Conservation (phyloP, 1,139 yeast genomes). For the Pneumocystis murina region DNA sequence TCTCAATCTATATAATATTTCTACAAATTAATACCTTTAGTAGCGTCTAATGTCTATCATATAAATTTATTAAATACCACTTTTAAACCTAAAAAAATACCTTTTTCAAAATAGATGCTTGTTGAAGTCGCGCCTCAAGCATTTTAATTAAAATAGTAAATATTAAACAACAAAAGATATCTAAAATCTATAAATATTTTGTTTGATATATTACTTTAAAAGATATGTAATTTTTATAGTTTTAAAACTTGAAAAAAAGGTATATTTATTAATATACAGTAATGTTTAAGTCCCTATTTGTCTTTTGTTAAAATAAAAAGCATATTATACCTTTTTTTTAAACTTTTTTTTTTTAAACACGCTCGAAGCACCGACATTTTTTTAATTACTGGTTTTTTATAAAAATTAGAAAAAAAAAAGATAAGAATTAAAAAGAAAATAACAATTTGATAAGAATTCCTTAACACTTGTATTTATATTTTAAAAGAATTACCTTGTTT, state of each 20-base stretch:
- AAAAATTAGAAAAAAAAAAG: too few species aligned
- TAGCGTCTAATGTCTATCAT: constrained; percentile 12
- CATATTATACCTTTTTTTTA: too few species aligned
- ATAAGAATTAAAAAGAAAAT: too few species aligned
- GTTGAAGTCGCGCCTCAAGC: constrained; percentile 95
- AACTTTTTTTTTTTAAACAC: too few species aligned
- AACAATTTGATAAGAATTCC: too few species aligned
- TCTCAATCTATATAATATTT: constrained; percentile 16
- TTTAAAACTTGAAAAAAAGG: background rate
- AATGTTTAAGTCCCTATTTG: background rate
- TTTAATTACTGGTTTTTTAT: too few species aligned
- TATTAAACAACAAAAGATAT: background rate
- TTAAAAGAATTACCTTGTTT: too few species aligned
- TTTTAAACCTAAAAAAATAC: constrained; percentile 22
- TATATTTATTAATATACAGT: background rate
- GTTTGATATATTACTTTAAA: background rate
- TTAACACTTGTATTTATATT: too few species aligned
- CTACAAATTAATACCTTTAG: background rate
- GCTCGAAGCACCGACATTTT: too few species aligned
- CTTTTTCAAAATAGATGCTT: constrained; percentile 80
- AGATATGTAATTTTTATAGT: background rate
- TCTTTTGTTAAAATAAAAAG: too few species aligned
- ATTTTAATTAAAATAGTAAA: constrained; percentile 26
- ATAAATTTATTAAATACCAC: constrained; percentile 7
- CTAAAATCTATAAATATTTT: background rate